Percentiles rank a stretch among this genome's conserved stretches.
Evolutionary conservation across 2,329 filamentous ascomycete genomes (phyloP).

Genomic region (Beauveria sp.): DNA sequence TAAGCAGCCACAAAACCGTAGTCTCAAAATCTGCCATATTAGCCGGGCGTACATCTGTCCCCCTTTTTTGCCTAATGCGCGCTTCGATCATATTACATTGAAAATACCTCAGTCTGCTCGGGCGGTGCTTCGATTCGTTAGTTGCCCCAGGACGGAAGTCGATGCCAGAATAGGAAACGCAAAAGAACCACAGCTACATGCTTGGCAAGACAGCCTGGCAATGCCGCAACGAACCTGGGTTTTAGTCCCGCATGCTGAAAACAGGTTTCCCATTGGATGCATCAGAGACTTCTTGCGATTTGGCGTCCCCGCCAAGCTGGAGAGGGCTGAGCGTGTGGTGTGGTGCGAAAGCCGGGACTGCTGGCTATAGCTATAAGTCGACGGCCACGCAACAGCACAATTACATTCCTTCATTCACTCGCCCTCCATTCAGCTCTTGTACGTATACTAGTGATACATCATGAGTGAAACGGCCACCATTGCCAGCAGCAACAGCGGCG

Average conservation of each 20-base stretch:
- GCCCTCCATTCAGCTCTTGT: neutral
- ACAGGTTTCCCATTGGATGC: too few species aligned
- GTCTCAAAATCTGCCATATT: too few species aligned
- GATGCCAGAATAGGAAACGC: neutral
- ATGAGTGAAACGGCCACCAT: conserved; percentile 8
- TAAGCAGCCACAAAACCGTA: too few species aligned
- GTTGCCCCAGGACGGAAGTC: neutral
- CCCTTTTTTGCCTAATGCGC: neutral
- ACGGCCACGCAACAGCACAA: too few species aligned
- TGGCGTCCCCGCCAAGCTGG: too few species aligned
- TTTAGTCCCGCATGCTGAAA: neutral
- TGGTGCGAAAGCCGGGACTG: too few species aligned
- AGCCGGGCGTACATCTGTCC: neutral
- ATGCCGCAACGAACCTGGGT: too few species aligned
- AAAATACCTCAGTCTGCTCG: neutral
- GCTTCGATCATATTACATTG: neutral
- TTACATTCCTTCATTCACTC: neutral
- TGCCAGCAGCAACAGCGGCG: neutral
- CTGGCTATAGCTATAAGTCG: too few species aligned
- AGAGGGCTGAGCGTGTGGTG: too few species aligned
- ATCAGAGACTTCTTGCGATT: too few species aligned
- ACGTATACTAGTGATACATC: neutral
- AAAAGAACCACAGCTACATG: neutral
- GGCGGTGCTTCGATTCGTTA: neutral
- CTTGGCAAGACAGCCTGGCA: neutral